Base-by-base conservation (phyloP, 441 rosid genomes). In the California macrophylla region DNA sequence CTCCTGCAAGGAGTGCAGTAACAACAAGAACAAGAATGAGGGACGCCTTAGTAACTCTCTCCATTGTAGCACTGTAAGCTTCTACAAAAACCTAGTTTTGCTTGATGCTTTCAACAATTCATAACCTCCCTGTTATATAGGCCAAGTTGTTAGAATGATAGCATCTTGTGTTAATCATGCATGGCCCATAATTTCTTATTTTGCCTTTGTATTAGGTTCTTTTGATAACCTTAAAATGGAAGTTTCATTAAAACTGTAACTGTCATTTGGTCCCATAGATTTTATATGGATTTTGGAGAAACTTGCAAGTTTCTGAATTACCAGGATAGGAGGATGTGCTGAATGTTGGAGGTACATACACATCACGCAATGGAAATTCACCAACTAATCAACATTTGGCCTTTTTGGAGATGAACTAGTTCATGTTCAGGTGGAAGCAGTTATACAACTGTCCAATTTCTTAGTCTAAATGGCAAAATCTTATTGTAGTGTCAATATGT, bases 201-300 rank as follows among this genome's bases (percentile, higher is more conserved):
- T 52, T 52, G 60, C 10, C 1, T 52, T 2, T 52, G 60, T 52
- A 52, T 52, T 16, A 52, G 60, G 60, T 52, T 52, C 24, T 20
- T 52, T 10, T 52, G 60, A 52, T 52, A 5, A 7, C 24, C 7
- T 18, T 18, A 16, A 45, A 52, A 10, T 20, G 60, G 60, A 52
- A 52, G 60, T 52, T 52, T 52, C 24, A 52, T 52, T 20, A 52
- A 52, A 52, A 52, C 24, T 10, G 0, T 18, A 52, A 4, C 24
- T 52, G 60, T 52, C 24, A 6, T 52, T 52, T 18, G 60, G 60
- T 52, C 60, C 60, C 60, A 52, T 52, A 10, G 60, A 52, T 52
- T 18, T 52, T 1, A 52, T 18, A 52, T 52, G 60, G 24, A 16
- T 38, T 15, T 52, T 52, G 60, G 60, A 52, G 24, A 52, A 6